These are phyloP conservation scores for Clarkia xantiana DNA, from an alignment of 345 rosid species.

Conservation along the genomic window DNA sequence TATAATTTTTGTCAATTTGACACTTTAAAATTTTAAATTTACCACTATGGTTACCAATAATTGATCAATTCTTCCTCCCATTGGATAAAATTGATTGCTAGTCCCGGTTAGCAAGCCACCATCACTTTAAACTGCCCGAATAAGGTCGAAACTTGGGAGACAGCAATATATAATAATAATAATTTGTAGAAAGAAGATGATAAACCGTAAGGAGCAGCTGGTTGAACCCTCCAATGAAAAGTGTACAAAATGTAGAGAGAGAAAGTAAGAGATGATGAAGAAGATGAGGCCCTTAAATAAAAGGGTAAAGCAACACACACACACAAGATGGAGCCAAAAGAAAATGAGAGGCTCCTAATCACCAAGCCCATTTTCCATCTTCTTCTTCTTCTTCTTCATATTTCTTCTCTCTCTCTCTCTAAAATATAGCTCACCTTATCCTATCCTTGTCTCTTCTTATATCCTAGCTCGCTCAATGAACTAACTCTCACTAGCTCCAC, in stretches of 20 bases:
- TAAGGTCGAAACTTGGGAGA: too few relatives aligned
- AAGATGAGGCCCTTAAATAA: constrained; percentile 4
- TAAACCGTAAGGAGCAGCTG: neutral
- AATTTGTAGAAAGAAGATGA: constrained; percentile 4
- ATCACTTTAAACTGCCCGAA: too few relatives aligned
- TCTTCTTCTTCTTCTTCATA: neutral
- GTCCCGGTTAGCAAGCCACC: too few relatives aligned
- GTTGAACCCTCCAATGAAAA: constrained; percentile 6
- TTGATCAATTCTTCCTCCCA: too few relatives aligned
- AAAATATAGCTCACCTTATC: constrained; percentile 12
- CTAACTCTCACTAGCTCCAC: constrained; percentile 1
- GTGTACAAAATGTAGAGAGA: constrained; percentile 7
- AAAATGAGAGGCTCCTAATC: constrained; percentile 13
- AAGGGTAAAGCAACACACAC: constrained; percentile 4
- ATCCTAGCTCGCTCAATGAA: constrained; percentile 3
- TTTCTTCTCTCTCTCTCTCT: neutral
- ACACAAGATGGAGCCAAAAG: neutral
- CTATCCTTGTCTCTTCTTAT: constrained; percentile 9
- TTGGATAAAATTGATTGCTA: too few relatives aligned
- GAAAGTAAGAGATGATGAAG: constrained; percentile 5
- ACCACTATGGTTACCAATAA: too few relatives aligned
- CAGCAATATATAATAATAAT: too few relatives aligned
- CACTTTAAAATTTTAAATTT: too few relatives aligned
- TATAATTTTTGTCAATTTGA: too few relatives aligned
- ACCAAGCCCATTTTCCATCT: neutral